These are phyloP conservation scores for Penicillium goetzii DNA, from an alignment of 495 filamentous ascomycete genomes.

Conservation along the genomic window DNA sequence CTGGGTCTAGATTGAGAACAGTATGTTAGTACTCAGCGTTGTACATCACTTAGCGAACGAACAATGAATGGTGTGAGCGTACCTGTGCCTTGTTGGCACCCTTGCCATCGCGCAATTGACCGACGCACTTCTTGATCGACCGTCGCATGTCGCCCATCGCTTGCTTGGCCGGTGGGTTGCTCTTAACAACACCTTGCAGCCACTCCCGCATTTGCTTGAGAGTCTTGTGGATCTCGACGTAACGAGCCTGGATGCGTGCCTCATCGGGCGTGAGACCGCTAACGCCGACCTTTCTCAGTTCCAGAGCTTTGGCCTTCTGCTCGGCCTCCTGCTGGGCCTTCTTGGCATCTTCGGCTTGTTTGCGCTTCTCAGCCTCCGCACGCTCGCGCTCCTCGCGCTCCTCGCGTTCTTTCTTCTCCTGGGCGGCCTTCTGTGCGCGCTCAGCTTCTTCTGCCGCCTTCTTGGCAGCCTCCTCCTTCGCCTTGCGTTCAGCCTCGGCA, in stretches of 20 bases:
- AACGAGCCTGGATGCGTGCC: constrained; percentile 57
- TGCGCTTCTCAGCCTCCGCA: constrained; percentile 45
- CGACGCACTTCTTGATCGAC: constrained; percentile 68
- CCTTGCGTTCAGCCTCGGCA: constrained; percentile 46
- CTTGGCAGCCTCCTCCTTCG: constrained; percentile 47
- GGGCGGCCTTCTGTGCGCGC: constrained; percentile 45
- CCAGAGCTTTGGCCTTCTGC: constrained; percentile 34
- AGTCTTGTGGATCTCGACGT: constrained; percentile 69
- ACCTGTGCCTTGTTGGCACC: constrained; percentile 62
- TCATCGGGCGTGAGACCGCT: constrained; percentile 34
- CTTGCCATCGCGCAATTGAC: constrained; percentile 69
- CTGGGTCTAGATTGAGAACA: constrained; percentile 40
- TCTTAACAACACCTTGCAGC: constrained; percentile 50
- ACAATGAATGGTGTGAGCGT: constrained; percentile 1
- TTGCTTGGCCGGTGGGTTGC: constrained; percentile 60
- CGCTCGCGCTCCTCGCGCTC: constrained; percentile 53
- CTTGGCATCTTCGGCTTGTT: constrained; percentile 40
- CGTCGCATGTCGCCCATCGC: constrained; percentile 76
- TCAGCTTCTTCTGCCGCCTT: constrained; percentile 44
- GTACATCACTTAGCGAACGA: neutral
- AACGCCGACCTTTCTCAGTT: constrained; percentile 37
- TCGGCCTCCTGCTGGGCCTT: constrained; percentile 42
- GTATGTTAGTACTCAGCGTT: constrained; percentile 17
- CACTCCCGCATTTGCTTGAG: constrained; percentile 72
- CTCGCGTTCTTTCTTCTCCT: constrained; percentile 58